Percentiles rank a stretch among this genome's conserved stretches.
Evolutionary conservation across 202 grass and related monocot genomes (phyloP).

Genomic region (Digitaria exilis): DNA sequence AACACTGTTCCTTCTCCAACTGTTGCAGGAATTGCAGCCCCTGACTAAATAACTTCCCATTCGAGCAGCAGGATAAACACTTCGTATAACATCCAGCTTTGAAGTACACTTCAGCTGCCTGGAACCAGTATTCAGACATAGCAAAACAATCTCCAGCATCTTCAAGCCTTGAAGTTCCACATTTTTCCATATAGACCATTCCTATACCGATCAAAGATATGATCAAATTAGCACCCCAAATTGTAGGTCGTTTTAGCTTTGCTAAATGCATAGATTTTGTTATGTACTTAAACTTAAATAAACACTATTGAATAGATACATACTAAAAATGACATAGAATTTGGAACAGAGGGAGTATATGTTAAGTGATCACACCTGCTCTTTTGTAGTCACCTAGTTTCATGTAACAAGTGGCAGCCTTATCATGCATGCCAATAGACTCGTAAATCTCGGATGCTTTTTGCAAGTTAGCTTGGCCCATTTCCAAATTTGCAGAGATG

Average conservation of each 20-base stretch:
- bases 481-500: constrained; percentile 52
- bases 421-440: constrained; percentile 72
- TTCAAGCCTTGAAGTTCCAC: constrained; percentile 64
- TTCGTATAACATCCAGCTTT: constrained; percentile 71
- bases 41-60: constrained; percentile 52
- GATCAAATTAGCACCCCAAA: not conserved
- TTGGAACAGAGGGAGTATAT: not conserved
- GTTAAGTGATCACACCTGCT: constrained; percentile 58
- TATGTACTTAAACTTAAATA: too few species aligned
- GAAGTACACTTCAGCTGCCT: constrained; percentile 69
- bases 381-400: constrained; percentile 68
- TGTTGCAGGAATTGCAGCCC: constrained; percentile 56
- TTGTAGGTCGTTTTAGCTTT: too few species aligned
- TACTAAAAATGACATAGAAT: too few species aligned
- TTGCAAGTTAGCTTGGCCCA: constrained; percentile 45
- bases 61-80: constrained; percentile 61
- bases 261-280: too few species aligned
- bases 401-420: constrained; percentile 71
- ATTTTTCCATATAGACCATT: constrained; percentile 72
- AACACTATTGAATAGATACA: too few species aligned
- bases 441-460: constrained; percentile 84
- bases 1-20: constrained; percentile 40
- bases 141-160: constrained; percentile 75
- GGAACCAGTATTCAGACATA: constrained; percentile 44
- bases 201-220: constrained; percentile 41